Base-by-base conservation (phyloP, 2,329 filamentous ascomycete genomes). In the Xylaria sp. region DNA sequence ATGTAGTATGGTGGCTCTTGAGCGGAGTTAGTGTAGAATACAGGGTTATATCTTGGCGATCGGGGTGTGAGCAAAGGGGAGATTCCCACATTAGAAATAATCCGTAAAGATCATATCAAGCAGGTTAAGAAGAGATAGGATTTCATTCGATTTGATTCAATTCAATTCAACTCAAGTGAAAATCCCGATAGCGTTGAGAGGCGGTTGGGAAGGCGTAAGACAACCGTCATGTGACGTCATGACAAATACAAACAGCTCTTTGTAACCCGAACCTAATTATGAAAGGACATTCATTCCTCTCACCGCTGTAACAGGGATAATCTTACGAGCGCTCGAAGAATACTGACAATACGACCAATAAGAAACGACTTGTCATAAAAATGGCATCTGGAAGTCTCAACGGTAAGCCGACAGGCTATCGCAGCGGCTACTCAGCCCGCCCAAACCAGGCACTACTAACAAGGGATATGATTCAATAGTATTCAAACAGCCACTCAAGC, bases 401-500 rank as follows among this genome's bases (percentile, higher is more conserved):
- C 21, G 66, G 64, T 65, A 55, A 56, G 63, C 21, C 23, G 21
- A 25, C 3, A n/a, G 37, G 10, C 10, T 15, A 35, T 41, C n/a
- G 35, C 13, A 25, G 38, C 40, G n/a, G 31, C 9, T 7, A 11
- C 31, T 17, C 23, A 10, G 10, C 5, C n/a, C 35, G 33, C 29
- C 17, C 9, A 35, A 41, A 27, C 25, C 6, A 17, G 15, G 15
- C 19, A 41, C 46, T 46, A 10, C 46, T 48, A 11, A 51, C 44
- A n/a, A n/a, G 17, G 23, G 27, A 9, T 31, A 15, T 41, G 33
- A 19, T 33, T 21, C 37, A 11, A 27, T 68, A 85, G 84, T 87
- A 40, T 81, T 87, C 75, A 81, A 82, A 44, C 80, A 85, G 59
- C 85, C 85, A n/a, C 80, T 88, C 13, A 74, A 80, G 25, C 76